Evolutionary conservation across 176 grass and related monocot genomes (phyloP).

Genomic region (Oryza glaberrima): DNA sequence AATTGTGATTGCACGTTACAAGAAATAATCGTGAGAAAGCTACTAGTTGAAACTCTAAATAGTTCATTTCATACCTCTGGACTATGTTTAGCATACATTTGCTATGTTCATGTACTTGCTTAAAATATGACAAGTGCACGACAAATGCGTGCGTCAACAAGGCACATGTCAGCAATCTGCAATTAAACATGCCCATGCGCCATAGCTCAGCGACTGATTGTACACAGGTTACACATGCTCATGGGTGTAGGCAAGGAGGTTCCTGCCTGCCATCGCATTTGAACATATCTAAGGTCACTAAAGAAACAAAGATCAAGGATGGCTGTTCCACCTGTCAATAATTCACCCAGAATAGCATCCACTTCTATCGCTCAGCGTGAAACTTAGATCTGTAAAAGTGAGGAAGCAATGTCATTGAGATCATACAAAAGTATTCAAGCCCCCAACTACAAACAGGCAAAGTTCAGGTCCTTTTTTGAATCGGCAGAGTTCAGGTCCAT

Average conservation of each 20-base stretch:
- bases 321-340: not conserved
- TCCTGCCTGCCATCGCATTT: constrained; percentile 4
- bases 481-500: not conserved
- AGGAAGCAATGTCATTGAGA: not conserved
- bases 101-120: not conserved
- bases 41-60: not conserved
- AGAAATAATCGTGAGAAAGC: too few relatives aligned
- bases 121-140: not conserved
- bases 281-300: not conserved
- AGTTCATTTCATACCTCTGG: not conserved
- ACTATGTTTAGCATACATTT: not conserved
- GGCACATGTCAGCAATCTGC: not conserved
- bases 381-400: not conserved
- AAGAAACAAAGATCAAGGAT: not conserved
- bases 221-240: constrained; percentile 1
- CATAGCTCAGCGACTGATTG: not conserved
- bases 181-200: constrained; percentile 5
- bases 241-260: constrained; percentile 8
- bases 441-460: not conserved
- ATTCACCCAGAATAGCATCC: constrained; percentile 1
- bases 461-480: not conserved
- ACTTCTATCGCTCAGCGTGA: constrained; percentile 2
- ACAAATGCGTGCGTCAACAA: not conserved
- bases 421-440: not conserved
- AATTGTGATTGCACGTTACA: too few relatives aligned